Evolutionary conservation across 106 monocot genomes (phyloP).

Genomic region (Hemerocallis citrina): DNA sequence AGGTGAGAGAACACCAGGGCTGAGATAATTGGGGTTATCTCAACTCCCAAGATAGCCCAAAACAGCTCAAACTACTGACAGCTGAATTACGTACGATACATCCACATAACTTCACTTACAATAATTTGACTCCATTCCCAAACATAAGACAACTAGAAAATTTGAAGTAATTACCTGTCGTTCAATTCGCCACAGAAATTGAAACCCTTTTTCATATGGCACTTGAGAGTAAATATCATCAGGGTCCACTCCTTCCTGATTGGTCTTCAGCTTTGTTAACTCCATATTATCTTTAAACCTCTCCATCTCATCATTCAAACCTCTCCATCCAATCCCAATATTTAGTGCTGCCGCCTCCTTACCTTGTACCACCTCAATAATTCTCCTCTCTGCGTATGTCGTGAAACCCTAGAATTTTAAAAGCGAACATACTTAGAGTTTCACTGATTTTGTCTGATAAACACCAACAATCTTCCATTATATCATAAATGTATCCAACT

Average conservation of each 20-base stretch:
- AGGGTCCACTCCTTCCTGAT: constrained; percentile 78
- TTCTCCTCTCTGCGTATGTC: constrained; percentile 92
- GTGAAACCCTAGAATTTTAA: constrained; percentile 68
- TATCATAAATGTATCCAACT: background rate
- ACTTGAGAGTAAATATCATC: constrained; percentile 88
- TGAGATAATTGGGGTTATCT: too few relatives aligned
- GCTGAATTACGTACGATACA: too few relatives aligned
- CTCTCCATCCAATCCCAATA: constrained; percentile 93
- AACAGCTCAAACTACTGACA: too few relatives aligned
- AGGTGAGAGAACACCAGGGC: too few relatives aligned
- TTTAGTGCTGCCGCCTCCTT: constrained; percentile 74
- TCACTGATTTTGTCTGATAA: too few relatives aligned
- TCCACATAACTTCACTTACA: too few relatives aligned
- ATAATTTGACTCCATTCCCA: too few relatives aligned
- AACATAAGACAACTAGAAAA: too few relatives aligned
- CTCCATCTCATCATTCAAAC: constrained; percentile 71
- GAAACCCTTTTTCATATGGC: constrained; percentile 98
- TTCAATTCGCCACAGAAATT: constrained; percentile 96
- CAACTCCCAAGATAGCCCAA: too few relatives aligned
- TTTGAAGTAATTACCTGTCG: too few relatives aligned
- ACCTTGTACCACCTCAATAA: constrained; percentile 93
- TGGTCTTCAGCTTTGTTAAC: constrained; percentile 88
- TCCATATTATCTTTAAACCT: constrained; percentile 93
- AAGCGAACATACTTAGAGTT: too few relatives aligned
- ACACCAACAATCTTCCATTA: too few relatives aligned